Conservation (phyloP, 441 rosid genomes). For the Mallotus japonicus region DNA sequence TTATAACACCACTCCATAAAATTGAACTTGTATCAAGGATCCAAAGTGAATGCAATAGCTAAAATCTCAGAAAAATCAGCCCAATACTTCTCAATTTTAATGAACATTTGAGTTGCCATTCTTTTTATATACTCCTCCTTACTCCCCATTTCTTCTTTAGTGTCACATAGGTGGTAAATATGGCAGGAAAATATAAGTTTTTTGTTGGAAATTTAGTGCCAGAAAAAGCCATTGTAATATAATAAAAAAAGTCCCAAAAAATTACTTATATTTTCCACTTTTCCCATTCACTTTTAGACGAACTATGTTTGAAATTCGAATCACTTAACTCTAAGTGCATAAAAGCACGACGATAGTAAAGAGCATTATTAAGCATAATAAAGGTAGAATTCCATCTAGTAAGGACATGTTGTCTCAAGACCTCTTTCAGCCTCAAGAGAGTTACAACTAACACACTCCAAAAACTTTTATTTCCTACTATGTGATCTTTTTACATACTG, state of each 20-base stretch:
- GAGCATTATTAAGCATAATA: too few species aligned
- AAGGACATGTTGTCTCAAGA: too few species aligned
- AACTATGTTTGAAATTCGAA: neutral
- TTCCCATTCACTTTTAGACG: neutral
- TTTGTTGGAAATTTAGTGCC: neutral
- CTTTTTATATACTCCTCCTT: neutral
- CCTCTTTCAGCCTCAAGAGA: too few species aligned
- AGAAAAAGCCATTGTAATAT: neutral
- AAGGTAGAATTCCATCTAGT: too few species aligned
- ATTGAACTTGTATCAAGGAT: neutral
- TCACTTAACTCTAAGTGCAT: too few species aligned
- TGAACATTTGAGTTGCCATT: too few species aligned
- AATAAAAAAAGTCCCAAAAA: neutral
- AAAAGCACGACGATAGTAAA: too few species aligned
- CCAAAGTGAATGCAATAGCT: too few species aligned
- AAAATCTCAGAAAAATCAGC: neutral
- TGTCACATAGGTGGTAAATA: neutral
- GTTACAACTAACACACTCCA: too few species aligned
- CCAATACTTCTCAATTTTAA: neutral
- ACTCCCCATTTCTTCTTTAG: neutral
- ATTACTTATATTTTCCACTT: neutral
- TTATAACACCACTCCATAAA: neutral
- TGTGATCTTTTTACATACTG: too few species aligned
- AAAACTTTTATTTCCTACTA: too few species aligned
- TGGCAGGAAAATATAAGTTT: neutral